Conservation (phyloP, 1,139 yeast genomes). For the Suhomyces guaymorum region DNA sequence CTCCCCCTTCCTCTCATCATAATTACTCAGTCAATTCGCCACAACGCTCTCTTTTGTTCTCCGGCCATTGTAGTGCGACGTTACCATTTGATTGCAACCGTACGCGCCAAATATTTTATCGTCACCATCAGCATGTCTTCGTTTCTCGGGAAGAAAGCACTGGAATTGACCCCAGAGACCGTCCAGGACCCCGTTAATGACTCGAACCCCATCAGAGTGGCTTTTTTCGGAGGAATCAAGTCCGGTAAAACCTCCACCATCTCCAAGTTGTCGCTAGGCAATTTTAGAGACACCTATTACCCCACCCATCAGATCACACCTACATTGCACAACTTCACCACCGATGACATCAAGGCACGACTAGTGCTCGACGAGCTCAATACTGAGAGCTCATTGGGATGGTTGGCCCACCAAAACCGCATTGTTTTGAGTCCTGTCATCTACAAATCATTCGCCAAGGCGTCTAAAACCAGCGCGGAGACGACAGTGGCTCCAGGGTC, state of each 20-base stretch:
- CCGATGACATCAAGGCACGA: slow-evolving; percentile 41
- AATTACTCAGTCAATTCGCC: too few relatives aligned
- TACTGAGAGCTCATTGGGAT: slow-evolving; percentile 15
- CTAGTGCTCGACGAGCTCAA: slow-evolving; percentile 50
- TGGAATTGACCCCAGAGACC: slow-evolving; percentile 3
- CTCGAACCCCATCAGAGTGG: slow-evolving; percentile 51
- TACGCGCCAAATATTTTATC: too few relatives aligned
- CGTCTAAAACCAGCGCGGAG: slow-evolving; percentile 1
- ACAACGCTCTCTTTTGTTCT: too few relatives aligned
- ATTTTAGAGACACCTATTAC: slow-evolving; percentile 59
- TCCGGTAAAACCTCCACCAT: slow-evolving; percentile 54
- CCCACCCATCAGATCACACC: slow-evolving; percentile 63
- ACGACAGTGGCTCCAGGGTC: slow-evolving; percentile 1
- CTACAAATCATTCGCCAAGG: slow-evolving; percentile 22
- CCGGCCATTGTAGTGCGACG: too few relatives aligned
- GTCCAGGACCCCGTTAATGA: slow-evolving; percentile 20
- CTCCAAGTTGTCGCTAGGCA: slow-evolving; percentile 51
- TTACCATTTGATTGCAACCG: too few relatives aligned
- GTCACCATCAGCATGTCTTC: slow-evolving; percentile 6
- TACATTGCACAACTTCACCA: slow-evolving; percentile 53
- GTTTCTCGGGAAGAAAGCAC: slow-evolving; percentile 8
- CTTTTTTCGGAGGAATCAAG: slow-evolving; percentile 56
- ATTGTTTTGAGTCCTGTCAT: slow-evolving; percentile 32
- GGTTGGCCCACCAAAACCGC: slow-evolving; percentile 15
- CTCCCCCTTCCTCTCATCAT: too few relatives aligned